phyloP scores from a whole-genome alignment of 164 flowering plant genomes.

The Liquidambar formosana region DNA sequence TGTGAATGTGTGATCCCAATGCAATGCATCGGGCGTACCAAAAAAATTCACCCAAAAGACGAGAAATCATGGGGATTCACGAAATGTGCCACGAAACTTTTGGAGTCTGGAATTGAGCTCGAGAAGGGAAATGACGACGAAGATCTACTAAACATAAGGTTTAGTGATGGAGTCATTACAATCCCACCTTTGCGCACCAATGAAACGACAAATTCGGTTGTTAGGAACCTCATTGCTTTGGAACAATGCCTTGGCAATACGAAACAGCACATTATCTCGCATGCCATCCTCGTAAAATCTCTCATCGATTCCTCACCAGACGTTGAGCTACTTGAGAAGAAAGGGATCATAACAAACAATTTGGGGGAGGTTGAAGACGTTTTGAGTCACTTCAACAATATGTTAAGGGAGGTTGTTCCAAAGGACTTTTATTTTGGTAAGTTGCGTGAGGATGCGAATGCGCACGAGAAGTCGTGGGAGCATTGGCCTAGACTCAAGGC shows the following conservation, averaged over 20 bases:
- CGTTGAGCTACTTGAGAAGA: constrained; percentile 7
- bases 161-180: constrained; percentile 16
- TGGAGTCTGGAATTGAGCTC: constrained; percentile 21
- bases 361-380: constrained; percentile 9
- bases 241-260: constrained; percentile 16
- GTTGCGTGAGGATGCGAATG: constrained; percentile 18
- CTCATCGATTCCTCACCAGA: constrained; percentile 23
- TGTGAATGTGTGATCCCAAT: too few species aligned
- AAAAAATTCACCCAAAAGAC: not conserved
- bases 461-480: not conserved
- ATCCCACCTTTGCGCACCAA: constrained; percentile 26
- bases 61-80: not conserved
- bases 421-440: constrained; percentile 24
- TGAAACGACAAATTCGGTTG: constrained; percentile 14
- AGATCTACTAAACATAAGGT: constrained; percentile 18
- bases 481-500: too few species aligned
- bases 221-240: constrained; percentile 32
- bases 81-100: constrained; percentile 17
- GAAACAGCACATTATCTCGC: constrained; percentile 25
- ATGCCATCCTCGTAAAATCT: constrained; percentile 20
- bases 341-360: constrained; percentile 6
- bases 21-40: too few species aligned
- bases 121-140: constrained; percentile 5
- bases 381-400: constrained; percentile 5
- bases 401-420: constrained; percentile 14